Evolutionary conservation across 2,329 filamentous ascomycete species (phyloP), one percentile per base, ranked within the genome.

Genomic region (Botryotinia calthae): DNA sequence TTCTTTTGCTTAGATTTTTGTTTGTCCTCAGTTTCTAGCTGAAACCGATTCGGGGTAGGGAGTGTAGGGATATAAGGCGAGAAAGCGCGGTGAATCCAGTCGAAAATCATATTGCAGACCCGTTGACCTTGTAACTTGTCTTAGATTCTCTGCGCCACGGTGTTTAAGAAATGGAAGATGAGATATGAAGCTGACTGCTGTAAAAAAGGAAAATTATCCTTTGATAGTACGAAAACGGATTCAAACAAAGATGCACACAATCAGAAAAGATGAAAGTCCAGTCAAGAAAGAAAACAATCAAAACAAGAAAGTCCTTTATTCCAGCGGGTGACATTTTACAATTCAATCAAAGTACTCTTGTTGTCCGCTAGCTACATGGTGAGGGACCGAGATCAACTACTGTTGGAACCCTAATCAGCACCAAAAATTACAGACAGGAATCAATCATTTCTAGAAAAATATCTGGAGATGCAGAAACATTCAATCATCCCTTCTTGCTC

Each of bases 171-270:
- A 37, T 31, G 28, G 20, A 40, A 61, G 8, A 22, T 14, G 16
- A 31, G 14, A 56, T 56, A 9, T 8, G 51, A 56, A 56, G n/a
- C n/a, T 56, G 16, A 9, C 34, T 67, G 8, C 16, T 10, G 18
- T 31, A 25, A 67, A 31, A 25, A 42, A 12, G 64, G 28, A 44
- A 46, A 67, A 28, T 22, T 46, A 66, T 59, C 22, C 70, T 72
- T 72, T 72, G 70, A 72, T 56, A 28, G 37, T 42, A 48, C 40
- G 70, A 34, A 72, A 72, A 67, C 70, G 62, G 70, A 72, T 22
- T 46, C 4, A 9, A 31, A 72, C 62, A 72, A 72, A 67, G 70
- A 48, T 59, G 7, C 28, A 8, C 51, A 31, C 28, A 44, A 56
- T 22, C 44, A 71, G 31, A 67, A 67, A 67, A 62, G 22, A 59